Evolutionary conservation across 129 eudicot genomes (phyloP).

Genomic region (Mikania micrantha): DNA sequence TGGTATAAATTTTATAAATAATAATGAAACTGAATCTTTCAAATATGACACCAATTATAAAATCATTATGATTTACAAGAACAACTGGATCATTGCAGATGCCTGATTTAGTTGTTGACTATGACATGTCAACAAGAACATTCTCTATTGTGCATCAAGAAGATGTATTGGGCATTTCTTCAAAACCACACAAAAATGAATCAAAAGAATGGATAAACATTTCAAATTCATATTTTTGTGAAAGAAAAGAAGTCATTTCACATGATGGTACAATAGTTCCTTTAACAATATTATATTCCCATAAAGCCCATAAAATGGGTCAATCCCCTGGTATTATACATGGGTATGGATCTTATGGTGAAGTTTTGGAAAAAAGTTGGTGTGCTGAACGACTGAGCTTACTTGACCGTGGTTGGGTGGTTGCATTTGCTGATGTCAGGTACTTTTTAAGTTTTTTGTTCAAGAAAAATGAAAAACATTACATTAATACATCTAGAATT

Average conservation of each 20-base stretch:
- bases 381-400: constrained; percentile 70
- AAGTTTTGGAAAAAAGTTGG: constrained; percentile 76
- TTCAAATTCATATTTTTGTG: constrained; percentile 53
- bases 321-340: constrained; percentile 73
- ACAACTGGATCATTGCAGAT: constrained; percentile 31
- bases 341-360: constrained; percentile 92
- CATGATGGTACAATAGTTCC: constrained; percentile 67
- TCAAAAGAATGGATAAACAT: constrained; percentile 36
- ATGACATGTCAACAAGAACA: constrained; percentile 53
- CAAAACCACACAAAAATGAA: constrained; percentile 20
- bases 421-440: constrained; percentile 98
- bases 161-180: constrained; percentile 42
- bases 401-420: constrained; percentile 86
- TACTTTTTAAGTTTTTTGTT: constrained; percentile 22
- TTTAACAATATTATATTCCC: constrained; percentile 66
- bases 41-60: background rate
- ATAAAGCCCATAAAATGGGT: constrained; percentile 42
- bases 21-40: background rate
- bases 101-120: constrained; percentile 82
- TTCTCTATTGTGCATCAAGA: constrained; percentile 73
- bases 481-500: background rate
- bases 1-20: constrained; percentile 40
- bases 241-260: constrained; percentile 55
- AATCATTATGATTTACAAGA: background rate
- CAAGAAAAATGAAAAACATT: background rate